Evolutionary conservation across 2,329 filamentous ascomycete genomes (phyloP).

Genomic region (Epichloe festucae): DNA sequence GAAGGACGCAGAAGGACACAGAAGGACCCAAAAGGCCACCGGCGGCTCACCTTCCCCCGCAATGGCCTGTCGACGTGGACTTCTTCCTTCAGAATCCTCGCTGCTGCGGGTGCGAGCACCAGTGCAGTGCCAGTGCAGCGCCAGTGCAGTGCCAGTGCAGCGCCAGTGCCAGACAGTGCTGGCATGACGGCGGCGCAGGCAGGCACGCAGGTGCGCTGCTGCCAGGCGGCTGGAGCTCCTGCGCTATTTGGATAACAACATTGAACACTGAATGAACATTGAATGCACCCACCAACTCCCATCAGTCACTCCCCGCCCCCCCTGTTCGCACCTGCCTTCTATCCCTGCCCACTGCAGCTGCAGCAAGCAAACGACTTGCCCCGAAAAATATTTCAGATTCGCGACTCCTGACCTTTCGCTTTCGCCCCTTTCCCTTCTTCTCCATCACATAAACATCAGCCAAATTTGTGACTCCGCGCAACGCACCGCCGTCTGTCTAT

Average conservation of each 20-base stretch:
- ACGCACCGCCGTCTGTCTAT: slow-evolving; percentile 34
- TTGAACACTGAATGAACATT: neutral
- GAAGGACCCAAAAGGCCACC: neutral
- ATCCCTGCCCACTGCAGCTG: slow-evolving; percentile 4
- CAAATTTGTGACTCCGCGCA: slow-evolving; percentile 34
- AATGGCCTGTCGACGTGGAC: neutral
- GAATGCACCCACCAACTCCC: neutral
- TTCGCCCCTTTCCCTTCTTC: slow-evolving; percentile 20
- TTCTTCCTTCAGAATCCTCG: neutral
- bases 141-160: neutral
- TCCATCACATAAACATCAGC: slow-evolving; percentile 31
- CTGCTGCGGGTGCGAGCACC: too few relatives aligned
- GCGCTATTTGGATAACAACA: neutral
- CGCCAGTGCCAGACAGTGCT: too few relatives aligned
- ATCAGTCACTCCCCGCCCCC: too few relatives aligned
- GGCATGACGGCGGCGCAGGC: neutral
- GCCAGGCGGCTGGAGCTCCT: neutral
- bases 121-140: too few relatives aligned
- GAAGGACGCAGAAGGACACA: neutral
- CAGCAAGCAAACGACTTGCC: slow-evolving; percentile 6
- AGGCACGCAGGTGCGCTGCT: neutral
- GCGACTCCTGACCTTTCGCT: slow-evolving; percentile 15
- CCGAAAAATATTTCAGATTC: slow-evolving; percentile 28
- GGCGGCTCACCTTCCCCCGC: slow-evolving; percentile 1
- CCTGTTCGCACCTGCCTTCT: slow-evolving; percentile 1